Base-by-base conservation (phyloP, 2,329 filamentous ascomycete genomes). In the Stylonectria norvegica region DNA sequence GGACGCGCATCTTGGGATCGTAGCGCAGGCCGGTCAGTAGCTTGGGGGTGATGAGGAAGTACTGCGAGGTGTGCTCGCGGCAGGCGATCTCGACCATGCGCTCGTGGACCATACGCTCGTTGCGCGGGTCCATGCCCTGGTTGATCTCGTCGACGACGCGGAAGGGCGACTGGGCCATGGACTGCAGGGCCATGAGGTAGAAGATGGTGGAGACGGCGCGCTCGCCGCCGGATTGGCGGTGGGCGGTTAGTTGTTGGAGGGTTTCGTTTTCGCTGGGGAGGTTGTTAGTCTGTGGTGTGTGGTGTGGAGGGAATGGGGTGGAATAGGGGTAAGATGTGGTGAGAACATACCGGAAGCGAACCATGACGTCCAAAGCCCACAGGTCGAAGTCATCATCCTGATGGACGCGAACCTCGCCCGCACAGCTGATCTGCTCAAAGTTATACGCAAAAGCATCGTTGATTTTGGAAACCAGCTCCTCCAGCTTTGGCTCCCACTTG, bases 131-230 rank as follows among this genome's bases (percentile, higher is more conserved):
- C 93, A 98, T 98, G 52, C 93, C 93, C 68, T 98, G 93, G 61
- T 98, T 98, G 74, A 98, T 98, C 70, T 98, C 93, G 66, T 98
- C 93, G 43, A 98, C 93, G 35, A 98, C 91, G 37, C 93, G 89
- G 78, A 98, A 98, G 1, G 93, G 93, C 4, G 90, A 89, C 57
- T 89, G 86, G 12, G 93, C 91, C 57, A 98, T 83, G 35, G 87
- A 87, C 64, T 98, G 93, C 18, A 98, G 78, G 5, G 93, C 89
- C 90, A 98, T 97, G 41, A 98, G 87, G 69, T 94, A 98, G 75
- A 97, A 98, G 60, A 97, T 95, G 11, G 93, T 98, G 16, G 89
- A 95, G 16, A 98, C 91, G 17, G 93, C 89, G 44, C 93, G 85
- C 69, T 98, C 93, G 49, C 93, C 93, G 56, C 93, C 93, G 2